These are phyloP conservation scores for Anthracocystis setariae DNA, from an alignment of 1,284 basidiomycete genomes.

Conservation along the genomic window DNA sequence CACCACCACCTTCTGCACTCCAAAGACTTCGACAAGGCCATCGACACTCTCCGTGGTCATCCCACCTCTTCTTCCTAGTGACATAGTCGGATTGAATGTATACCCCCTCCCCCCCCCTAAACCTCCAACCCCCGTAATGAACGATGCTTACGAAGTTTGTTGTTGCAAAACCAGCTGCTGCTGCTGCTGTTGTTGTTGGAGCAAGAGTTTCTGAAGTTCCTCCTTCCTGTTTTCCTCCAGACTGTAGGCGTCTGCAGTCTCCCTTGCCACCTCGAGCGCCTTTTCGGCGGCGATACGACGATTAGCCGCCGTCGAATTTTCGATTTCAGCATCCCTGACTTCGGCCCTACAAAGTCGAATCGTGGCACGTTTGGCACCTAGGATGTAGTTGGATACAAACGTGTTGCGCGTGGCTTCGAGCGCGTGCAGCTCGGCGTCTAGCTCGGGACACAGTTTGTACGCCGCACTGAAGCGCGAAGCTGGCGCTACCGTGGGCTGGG, in stretches of 20 bases:
- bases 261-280: conserved; percentile 27
- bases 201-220: conserved; percentile 18
- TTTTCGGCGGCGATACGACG: conserved; percentile 12
- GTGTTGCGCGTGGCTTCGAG: conserved; percentile 15
- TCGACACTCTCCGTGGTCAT: conserved; percentile 18
- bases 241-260: conserved; percentile 40
- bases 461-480: conserved; percentile 18
- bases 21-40: conserved; percentile 38
- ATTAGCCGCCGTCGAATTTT: background rate
- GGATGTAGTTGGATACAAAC: conserved; percentile 15
- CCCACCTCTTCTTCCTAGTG: background rate
- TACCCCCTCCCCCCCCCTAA: too few relatives aligned
- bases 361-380: conserved; percentile 8
- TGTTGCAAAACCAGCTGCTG: background rate
- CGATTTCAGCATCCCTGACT: conserved; percentile 24
- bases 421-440: conserved; percentile 30
- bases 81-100: background rate
- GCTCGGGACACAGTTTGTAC: conserved; percentile 23
- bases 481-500: background rate
- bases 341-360: conserved; percentile 1
- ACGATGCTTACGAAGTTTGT: too few relatives aligned
- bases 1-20: conserved; percentile 42
- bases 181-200: conserved; percentile 9
- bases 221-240: conserved; percentile 47
- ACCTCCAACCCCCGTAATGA: too few relatives aligned